Evolutionary conservation across 129 eudicot genomes (phyloP).

Genomic region (Artemisia tridentata): DNA sequence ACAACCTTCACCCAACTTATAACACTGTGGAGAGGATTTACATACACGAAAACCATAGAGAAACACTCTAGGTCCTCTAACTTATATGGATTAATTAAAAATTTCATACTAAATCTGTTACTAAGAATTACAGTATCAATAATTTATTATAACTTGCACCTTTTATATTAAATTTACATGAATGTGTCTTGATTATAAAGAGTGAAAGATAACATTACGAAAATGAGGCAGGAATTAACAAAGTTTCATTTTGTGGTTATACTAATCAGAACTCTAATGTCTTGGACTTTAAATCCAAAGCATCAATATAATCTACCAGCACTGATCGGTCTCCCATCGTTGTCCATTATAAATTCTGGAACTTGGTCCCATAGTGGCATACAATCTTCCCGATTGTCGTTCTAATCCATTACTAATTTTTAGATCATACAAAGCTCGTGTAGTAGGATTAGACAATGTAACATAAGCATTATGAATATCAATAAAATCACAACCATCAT

Average conservation of each 20-base stretch:
- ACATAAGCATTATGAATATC: slow-evolving; percentile 63
- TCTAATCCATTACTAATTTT: slow-evolving; percentile 28
- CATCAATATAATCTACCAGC: slow-evolving; percentile 26
- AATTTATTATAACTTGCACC: no score
- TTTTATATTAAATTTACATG: no score
- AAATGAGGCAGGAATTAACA: neutral
- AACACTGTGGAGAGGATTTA: no score
- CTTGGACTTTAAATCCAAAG: no score
- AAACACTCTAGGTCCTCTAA: no score
- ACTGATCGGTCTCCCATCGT: slow-evolving; percentile 54
- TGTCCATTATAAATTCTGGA: slow-evolving; percentile 35
- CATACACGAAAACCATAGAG: no score
- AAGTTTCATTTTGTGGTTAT: neutral
- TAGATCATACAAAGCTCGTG: slow-evolving; percentile 60
- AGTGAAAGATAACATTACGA: no score
- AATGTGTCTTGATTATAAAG: no score
- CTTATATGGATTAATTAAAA: no score
- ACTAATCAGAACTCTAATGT: neutral
- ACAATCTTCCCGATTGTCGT: slow-evolving; percentile 27
- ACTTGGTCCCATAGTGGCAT: slow-evolving; percentile 13
- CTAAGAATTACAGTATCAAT: no score
- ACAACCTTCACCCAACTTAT: no score
- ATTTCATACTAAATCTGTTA: no score
- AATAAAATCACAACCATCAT: slow-evolving; percentile 63
- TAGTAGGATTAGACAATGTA: slow-evolving; percentile 66